A percentile compares a stretch with the other conserved stretches of the same genome.
phyloP scores from a whole-genome alignment of 345 rosid species.

The Combretum micranthum region DNA sequence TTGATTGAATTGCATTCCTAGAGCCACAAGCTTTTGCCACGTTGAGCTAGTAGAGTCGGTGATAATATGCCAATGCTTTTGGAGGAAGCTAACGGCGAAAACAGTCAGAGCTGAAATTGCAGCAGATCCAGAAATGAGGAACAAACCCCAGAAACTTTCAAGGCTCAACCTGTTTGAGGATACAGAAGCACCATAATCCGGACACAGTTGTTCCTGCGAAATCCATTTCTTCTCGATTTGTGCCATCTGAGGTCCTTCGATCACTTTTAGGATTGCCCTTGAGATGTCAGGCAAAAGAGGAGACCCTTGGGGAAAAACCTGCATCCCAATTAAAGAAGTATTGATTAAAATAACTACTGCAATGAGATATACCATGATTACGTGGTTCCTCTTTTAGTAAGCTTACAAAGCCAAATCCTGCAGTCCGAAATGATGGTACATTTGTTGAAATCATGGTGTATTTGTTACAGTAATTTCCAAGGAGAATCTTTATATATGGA shows the following conservation, averaged over 20 bases:
- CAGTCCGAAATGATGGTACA: constrained; percentile 16
- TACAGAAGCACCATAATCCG: constrained; percentile 1
- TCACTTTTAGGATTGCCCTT: constrained; percentile 8
- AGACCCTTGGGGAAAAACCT: constrained; percentile 6
- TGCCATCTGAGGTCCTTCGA: constrained; percentile 8
- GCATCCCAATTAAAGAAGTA: too few species aligned
- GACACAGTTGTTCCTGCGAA: background rate
- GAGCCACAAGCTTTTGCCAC: background rate
- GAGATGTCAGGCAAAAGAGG: constrained; percentile 9
- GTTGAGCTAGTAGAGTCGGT: background rate
- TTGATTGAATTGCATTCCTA: constrained; percentile 2
- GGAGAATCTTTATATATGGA: constrained; percentile 19
- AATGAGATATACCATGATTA: too few species aligned
- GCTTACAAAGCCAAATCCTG: constrained; percentile 36
- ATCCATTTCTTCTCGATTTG: constrained; percentile 1
- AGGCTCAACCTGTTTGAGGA: constrained; percentile 4
- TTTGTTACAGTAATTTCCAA: constrained; percentile 12
- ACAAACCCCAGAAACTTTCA: constrained; percentile 8
- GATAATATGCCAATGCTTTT: constrained; percentile 1
- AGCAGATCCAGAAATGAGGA: constrained; percentile 11
- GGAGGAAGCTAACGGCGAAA: background rate
- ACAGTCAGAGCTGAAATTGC: constrained; percentile 2
- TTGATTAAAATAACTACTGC: too few species aligned
- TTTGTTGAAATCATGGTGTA: constrained; percentile 9
- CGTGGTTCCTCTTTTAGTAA: too few species aligned